Evolutionary conservation across 352 stramenopile species (phyloP).

Genomic region (Phytophthora citrophthora): DNA sequence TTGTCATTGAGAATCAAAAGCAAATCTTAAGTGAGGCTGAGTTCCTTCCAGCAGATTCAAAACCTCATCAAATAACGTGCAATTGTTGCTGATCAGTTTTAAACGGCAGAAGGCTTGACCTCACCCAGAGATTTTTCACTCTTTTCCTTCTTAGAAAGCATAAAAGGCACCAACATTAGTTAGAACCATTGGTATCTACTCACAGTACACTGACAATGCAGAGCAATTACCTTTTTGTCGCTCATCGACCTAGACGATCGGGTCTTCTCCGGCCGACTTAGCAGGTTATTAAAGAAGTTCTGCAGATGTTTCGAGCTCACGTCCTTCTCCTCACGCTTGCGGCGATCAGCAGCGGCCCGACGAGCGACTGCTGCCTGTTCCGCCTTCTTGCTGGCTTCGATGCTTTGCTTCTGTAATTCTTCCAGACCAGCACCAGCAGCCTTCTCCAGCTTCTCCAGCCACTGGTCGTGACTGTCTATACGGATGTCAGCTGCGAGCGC

Average conservation of each 20-base stretch:
- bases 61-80: slow-evolving; percentile 4
- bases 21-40: neutral
- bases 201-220: neutral
- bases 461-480: slow-evolving; percentile 73
- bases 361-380: slow-evolving; percentile 72
- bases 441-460: slow-evolving; percentile 86
- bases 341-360: slow-evolving; percentile 69
- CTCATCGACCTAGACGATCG: slow-evolving; percentile 69
- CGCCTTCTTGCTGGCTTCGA: slow-evolving; percentile 84
- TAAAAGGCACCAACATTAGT: slow-evolving; percentile 2
- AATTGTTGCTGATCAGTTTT: neutral
- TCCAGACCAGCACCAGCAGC: slow-evolving; percentile 76
- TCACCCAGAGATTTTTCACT: slow-evolving; percentile 66
- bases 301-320: slow-evolving; percentile 86
- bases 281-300: slow-evolving; percentile 90
- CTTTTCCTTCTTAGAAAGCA: slow-evolving; percentile 60
- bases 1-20: too few relatives aligned
- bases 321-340: slow-evolving; percentile 84
- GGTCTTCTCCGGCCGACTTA: slow-evolving; percentile 85
- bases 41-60: neutral
- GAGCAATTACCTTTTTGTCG: slow-evolving; percentile 62
- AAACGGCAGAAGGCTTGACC: slow-evolving; percentile 43
- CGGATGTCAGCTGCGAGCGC: slow-evolving; percentile 55
- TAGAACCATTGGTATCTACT: neutral
- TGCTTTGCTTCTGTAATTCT: slow-evolving; percentile 85